Evolutionary conservation across 164 flowering plant genomes (phyloP).

Genomic region (Houttuynia cordata): DNA sequence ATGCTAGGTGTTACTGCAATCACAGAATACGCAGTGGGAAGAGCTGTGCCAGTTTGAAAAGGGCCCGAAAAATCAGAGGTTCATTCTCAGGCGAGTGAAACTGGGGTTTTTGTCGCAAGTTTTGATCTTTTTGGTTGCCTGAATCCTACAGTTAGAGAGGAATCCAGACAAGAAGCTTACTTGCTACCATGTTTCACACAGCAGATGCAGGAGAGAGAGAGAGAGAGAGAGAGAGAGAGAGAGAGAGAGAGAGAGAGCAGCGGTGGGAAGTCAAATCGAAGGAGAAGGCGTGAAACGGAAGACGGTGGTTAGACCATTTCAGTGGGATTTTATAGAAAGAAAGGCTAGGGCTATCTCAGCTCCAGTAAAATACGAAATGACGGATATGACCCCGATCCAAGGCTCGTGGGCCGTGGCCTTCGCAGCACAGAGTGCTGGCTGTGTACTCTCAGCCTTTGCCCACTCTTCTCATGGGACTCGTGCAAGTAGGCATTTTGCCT

Average conservation of each 20-base stretch:
- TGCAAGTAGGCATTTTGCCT: too few species aligned
- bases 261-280: not conserved
- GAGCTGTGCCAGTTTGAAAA: slow-evolving; percentile 9
- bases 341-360: too few species aligned
- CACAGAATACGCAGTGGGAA: too few species aligned
- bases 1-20: not conserved
- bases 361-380: too few species aligned
- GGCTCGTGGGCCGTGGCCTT: too few species aligned
- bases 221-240: not conserved
- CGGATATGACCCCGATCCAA: too few species aligned
- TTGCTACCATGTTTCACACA: not conserved
- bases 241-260: not conserved
- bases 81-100: slow-evolving; percentile 20
- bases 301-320: not conserved
- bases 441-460: too few species aligned
- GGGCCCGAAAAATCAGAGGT: slow-evolving; percentile 16
- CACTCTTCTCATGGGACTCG: too few species aligned
- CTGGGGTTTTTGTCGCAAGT: slow-evolving; percentile 4
- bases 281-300: not conserved
- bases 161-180: not conserved
- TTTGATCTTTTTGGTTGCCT: not conserved
- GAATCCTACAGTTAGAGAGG: not conserved
- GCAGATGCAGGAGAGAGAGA: not conserved
- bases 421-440: too few species aligned
- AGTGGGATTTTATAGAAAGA: too few species aligned